These are phyloP conservation scores for Cordyceps fumosorosea DNA, from an alignment of 2,329 filamentous ascomycete species.

Conservation along the genomic window DNA sequence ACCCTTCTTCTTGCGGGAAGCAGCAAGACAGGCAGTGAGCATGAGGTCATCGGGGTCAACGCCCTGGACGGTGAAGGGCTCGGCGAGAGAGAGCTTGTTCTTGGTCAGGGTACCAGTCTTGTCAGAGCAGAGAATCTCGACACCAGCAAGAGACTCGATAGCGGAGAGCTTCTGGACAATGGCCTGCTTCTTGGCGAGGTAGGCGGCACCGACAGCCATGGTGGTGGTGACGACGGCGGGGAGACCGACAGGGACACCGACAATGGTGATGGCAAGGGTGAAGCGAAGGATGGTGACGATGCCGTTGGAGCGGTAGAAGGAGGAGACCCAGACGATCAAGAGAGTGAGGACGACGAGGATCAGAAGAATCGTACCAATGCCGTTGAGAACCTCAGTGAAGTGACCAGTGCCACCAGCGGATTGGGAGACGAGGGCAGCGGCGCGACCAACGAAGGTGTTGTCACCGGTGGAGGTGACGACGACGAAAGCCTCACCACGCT, in stretches of 20 bases:
- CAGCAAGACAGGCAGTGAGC: slow-evolving; percentile 84
- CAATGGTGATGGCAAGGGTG: slow-evolving; percentile 83
- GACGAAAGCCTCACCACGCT: slow-evolving; percentile 81
- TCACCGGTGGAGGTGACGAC: slow-evolving; percentile 81
- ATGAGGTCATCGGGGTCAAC: slow-evolving; percentile 84
- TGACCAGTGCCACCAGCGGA: slow-evolving; percentile 70
- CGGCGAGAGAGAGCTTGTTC: slow-evolving; percentile 84
- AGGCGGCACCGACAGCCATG: slow-evolving; percentile 89
- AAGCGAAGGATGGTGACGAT: slow-evolving; percentile 77
- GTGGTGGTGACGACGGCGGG: slow-evolving; percentile 90
- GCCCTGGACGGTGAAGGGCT: slow-evolving; percentile 76
- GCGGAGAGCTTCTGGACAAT: slow-evolving; percentile 90
- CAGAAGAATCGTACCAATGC: slow-evolving; percentile 74
- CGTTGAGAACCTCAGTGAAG: slow-evolving; percentile 86
- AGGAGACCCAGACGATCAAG: slow-evolving; percentile 76
- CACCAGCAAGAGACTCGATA: slow-evolving; percentile 86
- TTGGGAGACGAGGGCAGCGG: slow-evolving; percentile 76
- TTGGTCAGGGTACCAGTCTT: slow-evolving; percentile 91
- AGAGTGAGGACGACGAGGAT: slow-evolving; percentile 70
- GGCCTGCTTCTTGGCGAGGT: slow-evolving; percentile 86
- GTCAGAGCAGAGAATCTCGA: slow-evolving; percentile 90
- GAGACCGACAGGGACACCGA: slow-evolving; percentile 88
- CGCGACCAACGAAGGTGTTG: slow-evolving; percentile 83
- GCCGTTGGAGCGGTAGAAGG: slow-evolving; percentile 78
- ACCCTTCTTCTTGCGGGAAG: slow-evolving; percentile 91